phyloP scores from a whole-genome alignment of 2,329 filamentous ascomycete genomes.

The Microcyclosporella mali region DNA sequence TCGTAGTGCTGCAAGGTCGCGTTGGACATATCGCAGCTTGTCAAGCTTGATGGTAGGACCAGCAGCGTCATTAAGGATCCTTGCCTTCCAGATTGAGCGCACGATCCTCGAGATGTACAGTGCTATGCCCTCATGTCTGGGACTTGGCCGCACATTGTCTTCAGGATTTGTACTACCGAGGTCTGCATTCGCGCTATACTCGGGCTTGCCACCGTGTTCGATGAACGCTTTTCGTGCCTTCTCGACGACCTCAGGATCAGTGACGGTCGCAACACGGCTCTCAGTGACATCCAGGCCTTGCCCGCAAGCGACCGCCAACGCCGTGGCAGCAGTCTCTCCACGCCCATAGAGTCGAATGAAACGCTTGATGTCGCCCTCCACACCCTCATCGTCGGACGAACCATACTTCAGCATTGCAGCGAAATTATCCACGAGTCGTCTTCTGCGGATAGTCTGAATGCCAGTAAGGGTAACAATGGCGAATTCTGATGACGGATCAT shows the following conservation, averaged over 20 bases:
- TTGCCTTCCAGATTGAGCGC: constrained; percentile 78
- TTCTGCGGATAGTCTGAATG: constrained; percentile 75
- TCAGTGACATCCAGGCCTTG: constrained; percentile 79
- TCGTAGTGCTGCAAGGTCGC: constrained; percentile 69
- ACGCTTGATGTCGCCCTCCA: constrained; percentile 73
- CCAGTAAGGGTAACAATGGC: constrained; percentile 88
- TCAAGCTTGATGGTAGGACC: constrained; percentile 57
- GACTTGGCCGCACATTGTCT: constrained; percentile 80
- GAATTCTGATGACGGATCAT: constrained; percentile 72
- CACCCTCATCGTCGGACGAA: constrained; percentile 64
- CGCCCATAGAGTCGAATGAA: constrained; percentile 84
- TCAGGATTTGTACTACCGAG: constrained; percentile 57
- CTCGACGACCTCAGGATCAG: constrained; percentile 80
- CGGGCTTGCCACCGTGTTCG: constrained; percentile 83
- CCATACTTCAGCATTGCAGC: constrained; percentile 66
- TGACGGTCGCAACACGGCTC: constrained; percentile 61
- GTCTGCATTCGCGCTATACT: constrained; percentile 67
- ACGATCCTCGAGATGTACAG: constrained; percentile 85
- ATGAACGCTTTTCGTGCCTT: constrained; percentile 82
- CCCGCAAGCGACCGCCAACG: constrained; percentile 88
- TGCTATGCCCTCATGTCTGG: constrained; percentile 79
- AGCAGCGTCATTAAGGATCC: constrained; percentile 59
- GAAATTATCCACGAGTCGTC: constrained; percentile 86
- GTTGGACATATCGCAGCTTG: constrained; percentile 72
- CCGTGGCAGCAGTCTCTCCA: constrained; percentile 81